Percentiles rank a stretch among this genome's conserved stretches.
phyloP scores from a whole-genome alignment of 208 protist species.

The Strigomonas galati region DNA sequence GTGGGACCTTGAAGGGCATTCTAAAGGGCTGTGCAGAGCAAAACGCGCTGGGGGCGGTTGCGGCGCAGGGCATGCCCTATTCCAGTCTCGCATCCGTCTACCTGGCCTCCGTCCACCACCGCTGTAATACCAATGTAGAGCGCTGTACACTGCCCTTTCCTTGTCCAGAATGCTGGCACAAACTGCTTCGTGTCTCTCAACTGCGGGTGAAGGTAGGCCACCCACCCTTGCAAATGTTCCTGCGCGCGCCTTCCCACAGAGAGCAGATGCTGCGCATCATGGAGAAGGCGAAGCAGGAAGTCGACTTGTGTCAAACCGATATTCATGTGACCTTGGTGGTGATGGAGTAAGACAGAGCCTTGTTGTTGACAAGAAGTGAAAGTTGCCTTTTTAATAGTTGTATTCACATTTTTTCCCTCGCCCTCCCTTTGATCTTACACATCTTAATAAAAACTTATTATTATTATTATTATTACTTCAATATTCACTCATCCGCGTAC shows the following conservation, averaged over 20 bases:
- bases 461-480: not conserved
- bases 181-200: slow-evolving; percentile 46
- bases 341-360: not conserved
- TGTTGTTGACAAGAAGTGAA: too few species aligned
- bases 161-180: slow-evolving; percentile 75
- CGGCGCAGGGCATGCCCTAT: slow-evolving; percentile 65
- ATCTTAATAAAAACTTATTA: not conserved
- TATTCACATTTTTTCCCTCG: not conserved
- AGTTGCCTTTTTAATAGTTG: not conserved
- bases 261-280: slow-evolving; percentile 18
- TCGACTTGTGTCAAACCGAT: not conserved
- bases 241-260: slow-evolving; percentile 20
- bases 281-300: slow-evolving; percentile 19
- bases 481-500: not conserved
- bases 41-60: slow-evolving; percentile 76
- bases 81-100: slow-evolving; percentile 46
- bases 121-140: not conserved
- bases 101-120: slow-evolving; percentile 22
- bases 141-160: slow-evolving; percentile 36
- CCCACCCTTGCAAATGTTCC: slow-evolving; percentile 46
- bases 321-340: slow-evolving; percentile 19
- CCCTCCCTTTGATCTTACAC: not conserved
- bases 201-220: slow-evolving; percentile 26
- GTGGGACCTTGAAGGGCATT: slow-evolving; percentile 49
- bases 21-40: slow-evolving; percentile 88